Evolutionary conservation across 768 basidiomycete genomes (phyloP).

Genomic region (Mycena filopes): DNA sequence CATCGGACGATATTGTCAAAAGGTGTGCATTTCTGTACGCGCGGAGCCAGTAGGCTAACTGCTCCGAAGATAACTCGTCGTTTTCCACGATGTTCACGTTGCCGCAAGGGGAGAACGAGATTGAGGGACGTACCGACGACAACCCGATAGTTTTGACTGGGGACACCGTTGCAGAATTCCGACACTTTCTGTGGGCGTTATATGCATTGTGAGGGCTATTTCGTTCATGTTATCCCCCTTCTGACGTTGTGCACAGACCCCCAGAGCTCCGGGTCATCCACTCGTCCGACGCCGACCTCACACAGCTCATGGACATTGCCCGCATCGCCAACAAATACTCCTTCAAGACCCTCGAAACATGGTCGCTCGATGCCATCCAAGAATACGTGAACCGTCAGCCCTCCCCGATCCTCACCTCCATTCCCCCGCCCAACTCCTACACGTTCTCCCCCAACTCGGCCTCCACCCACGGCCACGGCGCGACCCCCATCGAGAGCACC

Average conservation of each 20-base stretch:
- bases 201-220: slow-evolving; percentile 70
- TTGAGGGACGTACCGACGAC: slow-evolving; percentile 72
- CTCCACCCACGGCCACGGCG: slow-evolving; percentile 27
- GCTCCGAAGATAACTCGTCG: slow-evolving; percentile 57
- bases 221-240: slow-evolving; percentile 48
- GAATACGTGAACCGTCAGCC: slow-evolving; percentile 70
- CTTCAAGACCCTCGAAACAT: slow-evolving; percentile 78
- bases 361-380: slow-evolving; percentile 80
- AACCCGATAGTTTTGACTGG: slow-evolving; percentile 73
- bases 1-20: slow-evolving; percentile 69
- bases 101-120: slow-evolving; percentile 61
- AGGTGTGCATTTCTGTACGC: slow-evolving; percentile 35
- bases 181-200: slow-evolving; percentile 79
- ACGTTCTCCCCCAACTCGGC: slow-evolving; percentile 39
- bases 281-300: slow-evolving; percentile 60
- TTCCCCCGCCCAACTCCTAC: slow-evolving; percentile 50
- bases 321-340: slow-evolving; percentile 78
- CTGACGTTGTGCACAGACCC: slow-evolving; percentile 64
- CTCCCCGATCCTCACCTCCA: slow-evolving; percentile 59
- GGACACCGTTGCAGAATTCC: slow-evolving; percentile 73
- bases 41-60: not conserved
- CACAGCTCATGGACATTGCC: slow-evolving; percentile 69
- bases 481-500: slow-evolving; percentile 45
- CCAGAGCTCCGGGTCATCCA: slow-evolving; percentile 65
- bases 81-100: slow-evolving; percentile 76